These are phyloP conservation scores for Boletus sensibilis DNA, from an alignment of 768 basidiomycete genomes.

Conservation along the genomic window DNA sequence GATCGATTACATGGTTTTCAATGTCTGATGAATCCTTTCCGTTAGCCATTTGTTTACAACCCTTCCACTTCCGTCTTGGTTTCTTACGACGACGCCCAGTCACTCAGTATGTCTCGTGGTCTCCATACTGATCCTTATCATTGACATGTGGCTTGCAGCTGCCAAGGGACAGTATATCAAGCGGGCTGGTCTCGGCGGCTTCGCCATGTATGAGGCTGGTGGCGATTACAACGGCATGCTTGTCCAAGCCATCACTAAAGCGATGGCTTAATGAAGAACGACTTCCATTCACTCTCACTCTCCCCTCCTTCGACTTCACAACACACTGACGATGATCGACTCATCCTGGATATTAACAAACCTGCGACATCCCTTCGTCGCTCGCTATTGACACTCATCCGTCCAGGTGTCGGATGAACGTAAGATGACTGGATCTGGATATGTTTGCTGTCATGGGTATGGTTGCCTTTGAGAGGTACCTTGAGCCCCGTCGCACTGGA, in stretches of 20 bases:
- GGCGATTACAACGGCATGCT: conserved; percentile 42
- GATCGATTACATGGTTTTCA: background rate
- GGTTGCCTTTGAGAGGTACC: conserved; percentile 18
- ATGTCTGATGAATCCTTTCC: background rate
- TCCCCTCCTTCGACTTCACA: conserved; percentile 10
- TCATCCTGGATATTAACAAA: conserved; percentile 14
- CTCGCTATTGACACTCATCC: conserved; percentile 4
- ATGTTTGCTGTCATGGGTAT: background rate
- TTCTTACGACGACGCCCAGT: conserved; percentile 62
- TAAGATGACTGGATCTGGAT: background rate
- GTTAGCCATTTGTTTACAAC: conserved; percentile 69
- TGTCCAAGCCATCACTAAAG: conserved; percentile 33
- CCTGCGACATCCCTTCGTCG: background rate
- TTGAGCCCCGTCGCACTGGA: background rate
- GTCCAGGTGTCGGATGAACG: conserved; percentile 16
- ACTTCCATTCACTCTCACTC: conserved; percentile 4
- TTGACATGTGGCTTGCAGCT: conserved; percentile 25
- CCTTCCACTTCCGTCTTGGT: conserved; percentile 51
- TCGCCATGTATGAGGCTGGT: conserved; percentile 45
- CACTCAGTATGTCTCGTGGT: conserved; percentile 45
- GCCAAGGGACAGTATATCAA: conserved; percentile 45
- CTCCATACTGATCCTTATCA: no score
- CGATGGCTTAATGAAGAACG: conserved; percentile 20
- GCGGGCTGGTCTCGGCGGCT: conserved; percentile 37
- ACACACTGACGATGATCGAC: conserved; percentile 21